Conservation (phyloP, 2,329 filamentous ascomycete species). For the Graphium sp. region DNA sequence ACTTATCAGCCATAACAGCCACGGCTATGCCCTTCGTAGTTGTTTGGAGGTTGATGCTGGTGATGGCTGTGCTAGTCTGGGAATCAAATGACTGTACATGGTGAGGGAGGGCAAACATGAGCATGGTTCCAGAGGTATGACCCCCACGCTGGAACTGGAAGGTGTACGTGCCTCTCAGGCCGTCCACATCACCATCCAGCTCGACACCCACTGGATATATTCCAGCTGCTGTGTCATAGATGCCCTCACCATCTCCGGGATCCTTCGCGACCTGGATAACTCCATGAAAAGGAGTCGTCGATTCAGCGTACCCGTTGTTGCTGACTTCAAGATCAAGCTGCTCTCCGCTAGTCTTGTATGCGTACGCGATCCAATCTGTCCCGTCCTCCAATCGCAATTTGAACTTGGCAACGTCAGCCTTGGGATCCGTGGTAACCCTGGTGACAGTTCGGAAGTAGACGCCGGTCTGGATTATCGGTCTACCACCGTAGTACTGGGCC, state of each 20-base stretch:
- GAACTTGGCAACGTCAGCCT: conserved; percentile 58
- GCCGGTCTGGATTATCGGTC: conserved; percentile 57
- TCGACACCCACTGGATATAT: conserved; percentile 51
- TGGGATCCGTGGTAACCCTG: conserved; percentile 34
- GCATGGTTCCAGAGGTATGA: conserved; percentile 36
- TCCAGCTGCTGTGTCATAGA: conserved; percentile 63
- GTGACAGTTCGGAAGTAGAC: conserved; percentile 58
- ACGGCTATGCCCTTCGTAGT: conserved; percentile 73
- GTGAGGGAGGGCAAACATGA: conserved; percentile 83
- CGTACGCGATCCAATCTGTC: conserved; percentile 67
- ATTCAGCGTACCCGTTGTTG: conserved; percentile 47
- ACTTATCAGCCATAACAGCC: conserved; percentile 53
- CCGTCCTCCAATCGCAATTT: conserved; percentile 55
- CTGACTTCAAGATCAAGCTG: conserved; percentile 51
- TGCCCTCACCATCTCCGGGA: conserved; percentile 38
- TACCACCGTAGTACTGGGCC: conserved; percentile 51
- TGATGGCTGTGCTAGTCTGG: conserved; percentile 28
- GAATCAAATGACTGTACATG: conserved; percentile 61
- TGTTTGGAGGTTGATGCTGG: conserved; percentile 50
- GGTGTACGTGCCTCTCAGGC: conserved; percentile 50
- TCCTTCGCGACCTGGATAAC: conserved; percentile 73
- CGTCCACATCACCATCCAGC: conserved; percentile 45
- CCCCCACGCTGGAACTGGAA: conserved; percentile 62
- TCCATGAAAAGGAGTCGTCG: conserved; percentile 54
- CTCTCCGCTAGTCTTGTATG: conserved; percentile 38